Conservation (phyloP, 2,329 filamentous ascomycete genomes). For the Aspergillus awamori region DNA sequence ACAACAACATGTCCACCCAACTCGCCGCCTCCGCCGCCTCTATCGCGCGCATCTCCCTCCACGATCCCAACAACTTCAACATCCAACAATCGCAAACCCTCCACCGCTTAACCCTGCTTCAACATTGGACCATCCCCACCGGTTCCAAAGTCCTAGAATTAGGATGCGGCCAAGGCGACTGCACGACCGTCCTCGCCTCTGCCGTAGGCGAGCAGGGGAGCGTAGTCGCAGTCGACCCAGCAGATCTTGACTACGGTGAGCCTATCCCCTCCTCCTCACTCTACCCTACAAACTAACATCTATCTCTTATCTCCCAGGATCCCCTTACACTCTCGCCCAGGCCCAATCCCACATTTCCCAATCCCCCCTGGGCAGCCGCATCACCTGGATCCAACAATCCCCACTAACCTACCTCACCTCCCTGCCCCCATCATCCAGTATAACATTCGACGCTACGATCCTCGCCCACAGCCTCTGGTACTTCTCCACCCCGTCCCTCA, state of each 20-base stretch:
- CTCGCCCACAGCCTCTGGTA: constrained; percentile 58
- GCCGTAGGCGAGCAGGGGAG: constrained; percentile 49
- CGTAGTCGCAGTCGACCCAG: constrained; percentile 59
- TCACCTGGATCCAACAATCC: constrained; percentile 17
- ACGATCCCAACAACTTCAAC: constrained; percentile 17
- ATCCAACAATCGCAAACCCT: constrained; percentile 19
- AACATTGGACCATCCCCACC: constrained; percentile 9
- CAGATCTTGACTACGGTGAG: constrained; percentile 51
- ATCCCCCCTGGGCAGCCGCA: constrained; percentile 14
- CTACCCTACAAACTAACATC: constrained; percentile 1
- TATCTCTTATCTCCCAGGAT: constrained; percentile 8
- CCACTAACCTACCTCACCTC: constrained; percentile 30
- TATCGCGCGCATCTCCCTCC: constrained; percentile 16
- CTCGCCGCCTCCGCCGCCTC: constrained; percentile 14
- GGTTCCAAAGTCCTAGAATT: constrained; percentile 55
- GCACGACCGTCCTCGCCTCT: constrained; percentile 57
- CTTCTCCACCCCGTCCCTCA: constrained; percentile 46
- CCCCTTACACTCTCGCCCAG: constrained; percentile 21
- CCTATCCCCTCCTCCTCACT: background rate
- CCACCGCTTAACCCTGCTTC: constrained; percentile 14
- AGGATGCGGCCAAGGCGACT: constrained; percentile 63
- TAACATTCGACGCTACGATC: constrained; percentile 36
- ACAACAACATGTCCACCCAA: constrained; percentile 8
- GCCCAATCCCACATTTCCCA: constrained; percentile 17
- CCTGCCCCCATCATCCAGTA: constrained; percentile 16